Base-by-base conservation (phyloP, 495 filamentous ascomycete genomes). In the Trichocladium uniseriatum region DNA sequence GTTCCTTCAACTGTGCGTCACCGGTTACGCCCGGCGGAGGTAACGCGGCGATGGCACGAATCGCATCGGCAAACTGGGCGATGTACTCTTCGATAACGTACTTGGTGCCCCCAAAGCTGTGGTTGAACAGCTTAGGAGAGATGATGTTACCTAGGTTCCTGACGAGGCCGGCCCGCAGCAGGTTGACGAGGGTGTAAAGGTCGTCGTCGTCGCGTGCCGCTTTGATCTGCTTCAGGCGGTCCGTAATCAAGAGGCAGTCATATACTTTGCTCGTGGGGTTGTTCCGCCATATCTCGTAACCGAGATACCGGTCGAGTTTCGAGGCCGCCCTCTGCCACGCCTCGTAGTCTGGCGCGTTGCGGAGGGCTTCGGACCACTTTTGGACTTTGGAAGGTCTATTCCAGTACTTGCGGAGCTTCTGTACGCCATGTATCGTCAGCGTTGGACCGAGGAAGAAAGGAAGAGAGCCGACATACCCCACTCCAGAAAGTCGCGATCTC, bases 121-220 rank as follows among this genome's bases (percentile, higher is more conserved):
- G 76, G 51, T 89, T 90, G 68, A 86, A 97, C 2, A 97, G 68
- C 51, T 82, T 83, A n/a, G 86, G 79, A 2, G 81, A 75, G 1
- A 87, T 86, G 49, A 97, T 95, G 57, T 95, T 92, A 29, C 88
- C 90, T 8, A 95, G 73, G 56, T 95, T 96, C 21, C 91, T 81
- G 37, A 97, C 85, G 5, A 95, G 77, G 6, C 91, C 89, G 6
- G 84, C 88, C 6, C 88, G 85, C 22, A 95, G 76, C 5, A 94
- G 74, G 54, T 87, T 87, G 21, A 86, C 79, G 2, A 96, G 69
- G 14, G 77, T 76, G 35, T 87, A 67, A 28, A 91, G 76, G 60
- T 95, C 86, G 48, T 82, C 80, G 16, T 80, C 74, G 52, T 89
- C 82, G n/a, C 84, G 82, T 0, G 87, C 84, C 34, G 74, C 76